phyloP scores from a whole-genome alignment of 805 yeast species.

The Gaillardinia entomophila region DNA sequence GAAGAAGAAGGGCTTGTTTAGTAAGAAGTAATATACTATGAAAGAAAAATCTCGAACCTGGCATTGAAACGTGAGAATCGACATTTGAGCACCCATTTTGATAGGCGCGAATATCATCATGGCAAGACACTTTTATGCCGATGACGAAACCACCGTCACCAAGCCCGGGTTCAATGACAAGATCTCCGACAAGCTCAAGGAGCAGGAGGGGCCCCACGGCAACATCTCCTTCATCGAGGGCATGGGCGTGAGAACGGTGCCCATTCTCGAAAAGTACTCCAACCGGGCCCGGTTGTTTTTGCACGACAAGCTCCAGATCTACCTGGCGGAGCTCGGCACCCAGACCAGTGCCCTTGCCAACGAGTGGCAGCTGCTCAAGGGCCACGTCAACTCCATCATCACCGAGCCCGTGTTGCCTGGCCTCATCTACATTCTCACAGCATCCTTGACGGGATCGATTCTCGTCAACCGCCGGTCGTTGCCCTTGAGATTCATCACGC shows the following conservation, averaged over 20 bases:
- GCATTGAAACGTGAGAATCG: background rate
- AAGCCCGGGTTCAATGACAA: constrained; percentile 43
- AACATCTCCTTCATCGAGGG: constrained; percentile 43
- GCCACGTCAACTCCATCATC: constrained; percentile 28
- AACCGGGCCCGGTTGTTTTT: constrained; percentile 34
- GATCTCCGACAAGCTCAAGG: constrained; percentile 30
- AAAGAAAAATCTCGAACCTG: too few relatives aligned
- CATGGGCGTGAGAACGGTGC: constrained; percentile 48
- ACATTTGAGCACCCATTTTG: background rate
- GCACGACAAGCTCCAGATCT: constrained; percentile 29
- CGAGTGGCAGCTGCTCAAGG: constrained; percentile 29
- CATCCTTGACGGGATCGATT: constrained; percentile 53
- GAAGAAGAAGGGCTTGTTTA: constrained; percentile 25
- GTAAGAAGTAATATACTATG: constrained; percentile 9
- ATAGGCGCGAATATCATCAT: background rate
- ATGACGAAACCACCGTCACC: constrained; percentile 42
- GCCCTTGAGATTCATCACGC: constrained; percentile 47
- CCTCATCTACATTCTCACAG: constrained; percentile 48
- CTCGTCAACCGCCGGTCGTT: constrained; percentile 41
- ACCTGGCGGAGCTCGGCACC: constrained; percentile 41
- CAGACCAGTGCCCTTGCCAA: constrained; percentile 42
- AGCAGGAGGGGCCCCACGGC: constrained; percentile 34
- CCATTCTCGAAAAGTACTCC: constrained; percentile 40
- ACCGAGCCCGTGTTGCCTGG: constrained; percentile 54
- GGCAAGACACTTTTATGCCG: constrained; percentile 44